Evolutionary conservation across 805 yeast genomes (phyloP).

Genomic region (Tetrapisispora fleetii): DNA sequence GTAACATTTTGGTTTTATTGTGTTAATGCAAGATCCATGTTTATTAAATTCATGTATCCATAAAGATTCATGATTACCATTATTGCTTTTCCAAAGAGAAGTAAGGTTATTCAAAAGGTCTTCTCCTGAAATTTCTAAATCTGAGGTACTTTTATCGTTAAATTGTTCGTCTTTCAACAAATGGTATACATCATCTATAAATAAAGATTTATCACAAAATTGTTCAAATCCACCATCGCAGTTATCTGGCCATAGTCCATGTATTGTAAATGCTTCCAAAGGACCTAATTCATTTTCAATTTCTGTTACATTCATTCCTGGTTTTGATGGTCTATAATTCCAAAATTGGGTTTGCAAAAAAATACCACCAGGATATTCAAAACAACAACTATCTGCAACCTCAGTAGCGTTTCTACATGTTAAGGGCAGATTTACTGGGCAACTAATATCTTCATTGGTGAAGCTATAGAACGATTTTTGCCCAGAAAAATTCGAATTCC

Average conservation of each 20-base stretch:
- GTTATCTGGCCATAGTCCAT: conserved; percentile 83
- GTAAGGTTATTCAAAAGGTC: conserved; percentile 50
- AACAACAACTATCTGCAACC: conserved; percentile 63
- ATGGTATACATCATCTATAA: conserved; percentile 40
- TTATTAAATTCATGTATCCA: conserved; percentile 93
- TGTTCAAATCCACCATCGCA: conserved; percentile 78
- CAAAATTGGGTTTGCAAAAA: conserved; percentile 83
- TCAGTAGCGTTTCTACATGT: conserved; percentile 51
- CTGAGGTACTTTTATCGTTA: conserved; percentile 5
- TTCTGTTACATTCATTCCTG: conserved; percentile 15
- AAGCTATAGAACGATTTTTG: background rate
- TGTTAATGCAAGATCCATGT: conserved; percentile 87
- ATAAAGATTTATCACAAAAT: conserved; percentile 58
- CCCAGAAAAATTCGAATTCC: background rate
- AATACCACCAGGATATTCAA: conserved; percentile 79
- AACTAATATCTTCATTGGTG: conserved; percentile 12
- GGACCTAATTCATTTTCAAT: conserved; percentile 44
- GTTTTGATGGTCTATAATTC: conserved; percentile 63
- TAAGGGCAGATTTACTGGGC: conserved; percentile 51
- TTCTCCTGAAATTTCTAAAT: conserved; percentile 33
- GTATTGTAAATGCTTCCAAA: conserved; percentile 61
- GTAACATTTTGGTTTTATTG: conserved; percentile 68
- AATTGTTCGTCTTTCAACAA: conserved; percentile 32
- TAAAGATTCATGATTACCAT: conserved; percentile 54
- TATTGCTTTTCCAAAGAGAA: conserved; percentile 61